Base-by-base conservation (phyloP, 768 basidiomycete species). In the Mycena galericulata region DNA sequence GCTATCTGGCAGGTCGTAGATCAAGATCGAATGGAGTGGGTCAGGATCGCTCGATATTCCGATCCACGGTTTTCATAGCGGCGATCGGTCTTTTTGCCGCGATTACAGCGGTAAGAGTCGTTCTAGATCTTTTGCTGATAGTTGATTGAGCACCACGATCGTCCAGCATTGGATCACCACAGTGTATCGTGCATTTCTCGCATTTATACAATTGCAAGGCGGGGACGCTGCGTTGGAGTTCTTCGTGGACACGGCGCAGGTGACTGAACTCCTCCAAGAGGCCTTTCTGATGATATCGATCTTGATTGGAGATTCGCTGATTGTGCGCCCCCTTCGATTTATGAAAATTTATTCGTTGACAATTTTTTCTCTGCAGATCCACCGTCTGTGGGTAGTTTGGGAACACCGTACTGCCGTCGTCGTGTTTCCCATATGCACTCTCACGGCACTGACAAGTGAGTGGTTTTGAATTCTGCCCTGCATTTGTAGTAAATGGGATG, bases 331-430 rank as follows among this genome's bases (percentile, higher is more conserved):
- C 22, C 29, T 29, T 10, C 20, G 15, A 15, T 26, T 10, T 27
- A 18, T 55, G n/a, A 15, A 18, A 9, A 18, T 17, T 43, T 14
- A 22, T 29, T 4, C 14, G 30, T 24, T 47, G 34, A 65, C 15
- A 20, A 45, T 32, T 64, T 18, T 1, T 40, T 27, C 2, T 10
- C 4, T 3, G 30, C 3, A 69, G 69, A 70, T 70, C 9, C 69
- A 70, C 30, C 69, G 69, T 11, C 40, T 70, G 3, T 70, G 69
- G 69, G 69, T 70, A 20, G 69, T 70, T 4, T 70, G 69, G 69
- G 69, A 66, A 49, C 69, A 62, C 27, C 58, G 64, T 1, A 32
- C n/a, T 1, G 20, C n/a, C 2, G 40, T 70, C 24, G 53, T 66
- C 8, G 27, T 66, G 29, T 66, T 70, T n/a, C 69, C 69, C 1